A percentile compares a stretch with the other conserved stretches of the same genome.
Evolutionary conservation across 2,329 filamentous ascomycete genomes (phyloP).

Genomic region (Xylariaceae sp.): DNA sequence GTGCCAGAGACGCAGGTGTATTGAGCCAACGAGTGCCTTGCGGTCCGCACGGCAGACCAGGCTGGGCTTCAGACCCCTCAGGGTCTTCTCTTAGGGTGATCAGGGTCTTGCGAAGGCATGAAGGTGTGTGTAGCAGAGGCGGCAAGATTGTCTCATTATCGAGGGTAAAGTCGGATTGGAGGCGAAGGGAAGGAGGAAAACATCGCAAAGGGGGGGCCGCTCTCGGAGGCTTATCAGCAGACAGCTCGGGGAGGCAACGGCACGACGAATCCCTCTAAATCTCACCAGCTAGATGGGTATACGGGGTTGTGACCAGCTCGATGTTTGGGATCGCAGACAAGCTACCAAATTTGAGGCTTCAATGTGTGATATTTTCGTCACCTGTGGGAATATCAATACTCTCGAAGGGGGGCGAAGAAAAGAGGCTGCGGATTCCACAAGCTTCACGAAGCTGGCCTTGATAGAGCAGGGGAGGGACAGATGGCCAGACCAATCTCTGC

Average conservation of each 20-base stretch:
- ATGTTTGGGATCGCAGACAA: too few relatives aligned
- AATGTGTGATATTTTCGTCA: too few relatives aligned
- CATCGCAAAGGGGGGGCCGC: constrained; percentile 15
- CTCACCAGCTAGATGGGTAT: too few relatives aligned
- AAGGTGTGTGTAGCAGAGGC: neutral
- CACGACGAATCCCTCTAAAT: constrained; percentile 1
- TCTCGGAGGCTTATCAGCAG: constrained; percentile 12
- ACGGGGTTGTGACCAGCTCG: too few relatives aligned
- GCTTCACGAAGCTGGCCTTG: too few relatives aligned
- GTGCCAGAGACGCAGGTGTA: neutral
- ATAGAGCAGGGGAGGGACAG: too few relatives aligned
- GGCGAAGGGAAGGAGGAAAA: too few relatives aligned
- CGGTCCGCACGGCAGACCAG: neutral
- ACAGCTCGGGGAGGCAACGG: too few relatives aligned
- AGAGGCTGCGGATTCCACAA: too few relatives aligned
- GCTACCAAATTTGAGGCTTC: too few relatives aligned
- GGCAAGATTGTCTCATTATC: neutral
- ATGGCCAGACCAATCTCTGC: too few relatives aligned
- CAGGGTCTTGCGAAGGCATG: neutral
- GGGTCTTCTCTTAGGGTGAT: neutral
- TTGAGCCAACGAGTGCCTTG: neutral
- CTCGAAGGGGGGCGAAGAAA: constrained; percentile 1
- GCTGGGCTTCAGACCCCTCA: constrained; percentile 2
- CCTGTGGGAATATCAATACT: too few relatives aligned
- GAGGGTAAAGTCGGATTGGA: neutral